Evolutionary conservation across 2,329 filamentous ascomycete species (phyloP), one percentile per base, ranked within the genome.

Genomic region (Triangularia setosa): DNA sequence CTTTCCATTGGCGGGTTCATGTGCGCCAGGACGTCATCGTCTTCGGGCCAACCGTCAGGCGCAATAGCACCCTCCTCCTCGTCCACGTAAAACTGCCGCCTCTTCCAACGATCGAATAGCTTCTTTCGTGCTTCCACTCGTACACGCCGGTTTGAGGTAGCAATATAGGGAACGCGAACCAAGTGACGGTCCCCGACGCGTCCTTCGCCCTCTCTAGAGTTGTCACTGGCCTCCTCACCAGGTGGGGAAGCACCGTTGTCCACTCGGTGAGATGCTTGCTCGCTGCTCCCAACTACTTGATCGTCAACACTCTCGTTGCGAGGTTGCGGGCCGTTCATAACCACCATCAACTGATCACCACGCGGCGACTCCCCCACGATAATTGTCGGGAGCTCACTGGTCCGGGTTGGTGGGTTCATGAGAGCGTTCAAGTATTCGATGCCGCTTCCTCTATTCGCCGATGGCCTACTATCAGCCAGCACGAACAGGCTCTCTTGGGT

Each of bases 71-170:
- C 92, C 75, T 96, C 92, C 78, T 96, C 92, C 75, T 93, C 90
- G 64, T 96, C 92, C 0, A 92, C 84, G 71, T 95, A 96, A 71
- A 95, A 96, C 44, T 89, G 86, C 55, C 92, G 83, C 64, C 90
- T 84, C 71, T 85, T 85, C 91, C 91, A 95, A 58, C 91, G 83
- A 61, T 93, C 86, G 70, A 89, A 83, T 35, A 92, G 79, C 68
- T 82, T 81, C 44, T 77, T 79, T 14, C 84, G 79, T 1, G 83
- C 83, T 6, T 74, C 71, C 1, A 72, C 74, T 27, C 77, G 74
- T 25, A 77, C 74, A 18, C 66, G 69, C 8, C 66, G 53, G 18
- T 21, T 61, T 21, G 64, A 65, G 1, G 40, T 40, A 14, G 58
- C 60, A 11, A 64, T 56, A 16, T 59, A 62, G 9, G 66, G 60